phyloP scores from a whole-genome alignment of 306 rosid species.

The Erythrophleum fordii region DNA sequence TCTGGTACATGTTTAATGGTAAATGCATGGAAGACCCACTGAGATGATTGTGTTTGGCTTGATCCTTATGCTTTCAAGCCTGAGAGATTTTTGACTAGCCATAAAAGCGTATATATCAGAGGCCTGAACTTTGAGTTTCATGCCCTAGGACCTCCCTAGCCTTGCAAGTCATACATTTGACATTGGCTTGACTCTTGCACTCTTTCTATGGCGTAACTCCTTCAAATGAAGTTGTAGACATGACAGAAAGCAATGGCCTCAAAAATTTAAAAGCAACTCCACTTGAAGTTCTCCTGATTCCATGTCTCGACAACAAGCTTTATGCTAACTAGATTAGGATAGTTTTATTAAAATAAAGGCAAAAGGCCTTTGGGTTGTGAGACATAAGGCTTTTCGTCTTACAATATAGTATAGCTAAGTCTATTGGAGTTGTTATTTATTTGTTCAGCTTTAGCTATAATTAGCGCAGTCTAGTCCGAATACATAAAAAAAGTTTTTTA shows the following conservation, averaged over 20 bases:
- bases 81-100: conserved; percentile 45
- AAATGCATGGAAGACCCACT: conserved; percentile 50
- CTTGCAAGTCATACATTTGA: conserved; percentile 43
- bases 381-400: too few relatives aligned
- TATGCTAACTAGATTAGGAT: conserved; percentile 21
- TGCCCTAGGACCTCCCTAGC: conserved; percentile 49
- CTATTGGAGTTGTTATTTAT: too few relatives aligned
- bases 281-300: conserved; percentile 42
- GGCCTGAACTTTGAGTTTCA: conserved; percentile 43
- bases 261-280: conserved; percentile 50
- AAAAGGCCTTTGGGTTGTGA: neutral
- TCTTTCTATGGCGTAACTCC: conserved; percentile 39
- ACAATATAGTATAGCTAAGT: too few relatives aligned
- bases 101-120: conserved; percentile 41
- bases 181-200: conserved; percentile 43
- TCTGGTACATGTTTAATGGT: conserved; percentile 49
- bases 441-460: too few relatives aligned
- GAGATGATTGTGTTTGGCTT: conserved; percentile 42
- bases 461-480: too few relatives aligned
- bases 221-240: conserved; percentile 45
- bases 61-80: conserved; percentile 47
- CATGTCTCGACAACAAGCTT: conserved; percentile 34
- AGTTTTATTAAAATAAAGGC: conserved; percentile 26
- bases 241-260: conserved; percentile 56
- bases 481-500: too few relatives aligned